Conservation (phyloP, 345 rosid species). For the Viola odorata region DNA sequence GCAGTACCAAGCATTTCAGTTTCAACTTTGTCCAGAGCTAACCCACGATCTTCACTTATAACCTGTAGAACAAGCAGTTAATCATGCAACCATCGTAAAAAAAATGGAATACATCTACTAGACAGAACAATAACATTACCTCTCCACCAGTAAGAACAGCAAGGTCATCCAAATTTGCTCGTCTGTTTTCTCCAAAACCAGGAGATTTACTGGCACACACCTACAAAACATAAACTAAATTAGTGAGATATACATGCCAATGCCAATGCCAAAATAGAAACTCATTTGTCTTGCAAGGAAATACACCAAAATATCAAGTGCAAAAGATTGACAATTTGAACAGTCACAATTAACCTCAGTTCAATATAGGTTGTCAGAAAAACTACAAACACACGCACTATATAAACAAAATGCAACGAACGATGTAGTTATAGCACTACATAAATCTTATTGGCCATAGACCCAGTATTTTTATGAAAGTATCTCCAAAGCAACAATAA, state of each 20-base stretch:
- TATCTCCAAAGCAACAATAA: slow-evolving; percentile 3
- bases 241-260: neutral
- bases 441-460: too few relatives aligned
- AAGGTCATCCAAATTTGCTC: slow-evolving; percentile 79
- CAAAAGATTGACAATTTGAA: too few relatives aligned
- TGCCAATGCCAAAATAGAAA: neutral
- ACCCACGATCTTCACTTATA: slow-evolving; percentile 75
- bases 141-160: slow-evolving; percentile 86
- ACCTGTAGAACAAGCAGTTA: slow-evolving; percentile 43
- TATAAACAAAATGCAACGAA: too few relatives aligned
- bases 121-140: slow-evolving; percentile 32
- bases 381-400: too few relatives aligned
- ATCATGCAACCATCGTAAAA: slow-evolving; percentile 2
- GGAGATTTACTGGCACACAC: slow-evolving; percentile 92
- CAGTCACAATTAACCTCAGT: too few relatives aligned
- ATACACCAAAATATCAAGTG: neutral
- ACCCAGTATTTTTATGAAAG: too few relatives aligned
- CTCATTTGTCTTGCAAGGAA: neutral
- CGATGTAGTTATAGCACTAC: too few relatives aligned
- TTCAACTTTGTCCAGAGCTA: slow-evolving; percentile 56
- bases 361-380: too few relatives aligned
- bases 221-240: slow-evolving; percentile 20
- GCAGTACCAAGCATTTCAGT: slow-evolving; percentile 80
- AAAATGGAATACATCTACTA: too few relatives aligned
- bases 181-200: slow-evolving; percentile 83